These are phyloP conservation scores for Corynespora cassiicola DNA, from an alignment of 2,329 filamentous ascomycete genomes.

Conservation along the genomic window DNA sequence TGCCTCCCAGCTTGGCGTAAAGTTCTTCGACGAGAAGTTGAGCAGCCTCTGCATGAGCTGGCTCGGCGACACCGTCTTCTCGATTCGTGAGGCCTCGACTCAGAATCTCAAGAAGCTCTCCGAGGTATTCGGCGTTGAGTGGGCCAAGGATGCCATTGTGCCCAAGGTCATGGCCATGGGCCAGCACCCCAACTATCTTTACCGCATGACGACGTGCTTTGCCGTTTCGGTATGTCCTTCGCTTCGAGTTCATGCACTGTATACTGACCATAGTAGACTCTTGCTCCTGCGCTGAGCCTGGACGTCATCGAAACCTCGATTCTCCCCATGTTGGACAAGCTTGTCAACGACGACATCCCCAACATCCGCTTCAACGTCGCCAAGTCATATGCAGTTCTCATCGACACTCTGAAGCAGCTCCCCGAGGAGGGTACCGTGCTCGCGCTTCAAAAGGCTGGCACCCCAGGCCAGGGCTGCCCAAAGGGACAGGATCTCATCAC, in stretches of 20 bases:
- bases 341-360: conserved; percentile 92
- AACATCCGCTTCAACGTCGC: conserved; percentile 99
- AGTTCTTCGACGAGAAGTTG: conserved; percentile 98
- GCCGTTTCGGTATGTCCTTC: conserved; percentile 83
- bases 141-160: conserved; percentile 96
- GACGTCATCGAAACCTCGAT: conserved; percentile 93
- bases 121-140: conserved; percentile 97
- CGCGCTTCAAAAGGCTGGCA: conserved; percentile 80
- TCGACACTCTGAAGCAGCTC: conserved; percentile 88
- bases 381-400: conserved; percentile 91
- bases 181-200: conserved; percentile 97
- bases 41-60: conserved; percentile 97
- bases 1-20: conserved; percentile 91
- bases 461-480: conserved; percentile 65
- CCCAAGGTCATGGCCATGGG: conserved; percentile 99
- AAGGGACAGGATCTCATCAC: conserved; percentile 81
- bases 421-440: conserved; percentile 87
- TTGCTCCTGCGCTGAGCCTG: conserved; percentile 89
- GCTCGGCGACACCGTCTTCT: conserved; percentile 98
- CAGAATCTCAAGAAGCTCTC: conserved; percentile 98
- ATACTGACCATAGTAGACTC: conserved; percentile 67
- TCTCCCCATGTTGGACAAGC: conserved; percentile 93
- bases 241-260: background rate
- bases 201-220: conserved; percentile 99
- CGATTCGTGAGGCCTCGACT: conserved; percentile 95